Percentiles rank a stretch among this genome's conserved stretches.
Conservation (phyloP, 1,284 basidiomycete species). For the Takashimella koratensis region DNA sequence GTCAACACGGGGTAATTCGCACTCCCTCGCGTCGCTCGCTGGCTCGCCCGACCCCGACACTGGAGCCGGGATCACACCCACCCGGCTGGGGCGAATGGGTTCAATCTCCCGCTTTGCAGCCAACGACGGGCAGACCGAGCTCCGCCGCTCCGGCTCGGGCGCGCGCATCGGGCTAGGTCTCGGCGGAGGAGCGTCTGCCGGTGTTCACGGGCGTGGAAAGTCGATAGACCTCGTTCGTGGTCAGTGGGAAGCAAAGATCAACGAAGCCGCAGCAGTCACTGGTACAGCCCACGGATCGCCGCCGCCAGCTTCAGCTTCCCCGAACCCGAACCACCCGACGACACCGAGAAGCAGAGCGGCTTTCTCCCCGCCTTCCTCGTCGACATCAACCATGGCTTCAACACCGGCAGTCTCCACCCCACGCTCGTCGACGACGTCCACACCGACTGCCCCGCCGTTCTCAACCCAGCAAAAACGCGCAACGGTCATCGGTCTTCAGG, state of each 20-base stretch:
- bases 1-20: background rate
- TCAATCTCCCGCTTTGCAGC: background rate
- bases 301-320: background rate
- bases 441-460: background rate
- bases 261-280: conserved; percentile 8
- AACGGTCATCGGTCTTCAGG: conserved; percentile 15
- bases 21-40: conserved; percentile 5
- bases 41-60: conserved; percentile 8
- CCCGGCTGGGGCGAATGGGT: background rate
- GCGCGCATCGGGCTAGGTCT: conserved; percentile 19
- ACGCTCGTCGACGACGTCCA: conserved; percentile 5
- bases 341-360: conserved; percentile 6
- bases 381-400: conserved; percentile 2
- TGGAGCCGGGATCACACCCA: conserved; percentile 10
- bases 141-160: conserved; percentile 21
- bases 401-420: conserved; percentile 5
- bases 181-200: conserved; percentile 14
- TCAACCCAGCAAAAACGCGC: conserved; percentile 8
- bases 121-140: conserved; percentile 6
- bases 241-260: conserved; percentile 45
- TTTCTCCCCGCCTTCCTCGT: conserved; percentile 7
- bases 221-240: conserved; percentile 38
- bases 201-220: conserved; percentile 14
- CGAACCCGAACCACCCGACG: conserved; percentile 8
- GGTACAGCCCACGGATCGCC: background rate